Evolutionary conservation across 495 filamentous ascomycete species (phyloP).

Genomic region (Podospora tetraspora): DNA sequence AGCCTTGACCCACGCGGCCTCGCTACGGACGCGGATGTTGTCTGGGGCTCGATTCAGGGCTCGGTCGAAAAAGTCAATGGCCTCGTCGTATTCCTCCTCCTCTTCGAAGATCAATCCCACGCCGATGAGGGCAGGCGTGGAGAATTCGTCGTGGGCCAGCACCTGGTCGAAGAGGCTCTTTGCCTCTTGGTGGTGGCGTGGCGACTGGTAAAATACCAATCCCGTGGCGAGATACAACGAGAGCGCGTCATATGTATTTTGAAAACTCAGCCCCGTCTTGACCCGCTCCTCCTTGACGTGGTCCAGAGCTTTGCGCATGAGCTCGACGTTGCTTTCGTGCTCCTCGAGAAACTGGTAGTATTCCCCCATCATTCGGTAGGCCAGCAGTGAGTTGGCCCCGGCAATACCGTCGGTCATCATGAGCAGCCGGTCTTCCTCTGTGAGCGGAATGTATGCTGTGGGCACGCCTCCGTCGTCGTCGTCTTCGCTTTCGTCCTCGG

Average conservation of each 20-base stretch:
- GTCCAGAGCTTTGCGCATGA: constrained; percentile 64
- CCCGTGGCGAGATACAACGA: constrained; percentile 74
- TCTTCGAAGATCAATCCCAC: constrained; percentile 89
- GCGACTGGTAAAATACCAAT: constrained; percentile 80
- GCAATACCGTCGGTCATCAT: constrained; percentile 81
- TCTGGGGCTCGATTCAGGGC: constrained; percentile 63
- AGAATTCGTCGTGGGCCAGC: constrained; percentile 62
- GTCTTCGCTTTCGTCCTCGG: constrained; percentile 43
- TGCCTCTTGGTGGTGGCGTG: constrained; percentile 83
- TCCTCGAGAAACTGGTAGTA: constrained; percentile 84
- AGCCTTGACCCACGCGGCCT: constrained; percentile 85
- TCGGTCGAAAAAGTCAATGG: constrained; percentile 68
- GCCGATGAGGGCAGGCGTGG: constrained; percentile 77
- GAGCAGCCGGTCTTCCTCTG: constrained; percentile 65
- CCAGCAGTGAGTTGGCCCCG: constrained; percentile 67
- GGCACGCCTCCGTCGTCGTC: constrained; percentile 47
- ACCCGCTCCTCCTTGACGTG: constrained; percentile 54
- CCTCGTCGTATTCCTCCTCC: constrained; percentile 76
- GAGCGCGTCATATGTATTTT: constrained; percentile 64
- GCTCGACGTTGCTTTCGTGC: constrained; percentile 74
- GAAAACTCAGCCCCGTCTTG: constrained; percentile 60
- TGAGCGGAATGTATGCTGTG: constrained; percentile 47
- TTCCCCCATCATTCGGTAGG: constrained; percentile 77
- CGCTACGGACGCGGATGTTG: constrained; percentile 71
- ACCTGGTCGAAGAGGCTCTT: constrained; percentile 75